These are phyloP conservation scores for Pythium plurisporium DNA, from an alignment of 352 stramenopile species.

Conservation along the genomic window DNA sequence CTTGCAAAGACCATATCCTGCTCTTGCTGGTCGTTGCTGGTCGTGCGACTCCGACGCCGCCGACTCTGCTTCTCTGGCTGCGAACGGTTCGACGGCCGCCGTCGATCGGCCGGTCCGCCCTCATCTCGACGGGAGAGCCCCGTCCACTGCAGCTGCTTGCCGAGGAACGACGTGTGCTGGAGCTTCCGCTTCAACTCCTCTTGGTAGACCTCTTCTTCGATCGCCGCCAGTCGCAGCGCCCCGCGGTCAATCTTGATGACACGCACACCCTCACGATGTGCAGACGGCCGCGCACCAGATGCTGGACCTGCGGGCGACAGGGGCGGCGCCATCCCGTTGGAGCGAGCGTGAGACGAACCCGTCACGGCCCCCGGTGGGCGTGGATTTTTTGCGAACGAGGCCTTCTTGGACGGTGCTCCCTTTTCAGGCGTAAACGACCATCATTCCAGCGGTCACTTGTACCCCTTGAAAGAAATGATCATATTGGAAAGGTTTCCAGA, in stretches of 20 bases:
- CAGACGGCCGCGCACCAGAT: neutral
- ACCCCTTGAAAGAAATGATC: too few relatives aligned
- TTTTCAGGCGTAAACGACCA: slow-evolving; percentile 13
- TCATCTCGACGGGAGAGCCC: neutral
- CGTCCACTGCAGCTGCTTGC: slow-evolving; percentile 6
- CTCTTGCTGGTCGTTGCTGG: slow-evolving; percentile 11
- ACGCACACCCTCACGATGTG: neutral
- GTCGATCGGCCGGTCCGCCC: neutral
- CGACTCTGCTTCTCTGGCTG: neutral
- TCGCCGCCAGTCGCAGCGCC: slow-evolving; percentile 8
- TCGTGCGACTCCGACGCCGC: slow-evolving; percentile 9
- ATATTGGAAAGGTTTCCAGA: too few relatives aligned
- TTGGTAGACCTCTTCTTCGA: slow-evolving; percentile 9
- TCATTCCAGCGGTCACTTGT: too few relatives aligned
- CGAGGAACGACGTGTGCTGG: slow-evolving; percentile 7
- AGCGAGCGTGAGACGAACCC: too few relatives aligned
- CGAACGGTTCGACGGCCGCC: neutral
- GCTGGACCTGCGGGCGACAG: neutral
- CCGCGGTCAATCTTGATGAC: slow-evolving; percentile 19
- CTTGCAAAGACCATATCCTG: slow-evolving; percentile 33
- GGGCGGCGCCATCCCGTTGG: slow-evolving; percentile 1
- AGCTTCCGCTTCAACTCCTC: slow-evolving; percentile 5
- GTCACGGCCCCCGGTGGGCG: too few relatives aligned
- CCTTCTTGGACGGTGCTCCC: too few relatives aligned
- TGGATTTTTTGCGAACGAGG: too few relatives aligned